Evolutionary conservation across 768 basidiomycete species (phyloP).

Genomic region (Russula olivacea): DNA sequence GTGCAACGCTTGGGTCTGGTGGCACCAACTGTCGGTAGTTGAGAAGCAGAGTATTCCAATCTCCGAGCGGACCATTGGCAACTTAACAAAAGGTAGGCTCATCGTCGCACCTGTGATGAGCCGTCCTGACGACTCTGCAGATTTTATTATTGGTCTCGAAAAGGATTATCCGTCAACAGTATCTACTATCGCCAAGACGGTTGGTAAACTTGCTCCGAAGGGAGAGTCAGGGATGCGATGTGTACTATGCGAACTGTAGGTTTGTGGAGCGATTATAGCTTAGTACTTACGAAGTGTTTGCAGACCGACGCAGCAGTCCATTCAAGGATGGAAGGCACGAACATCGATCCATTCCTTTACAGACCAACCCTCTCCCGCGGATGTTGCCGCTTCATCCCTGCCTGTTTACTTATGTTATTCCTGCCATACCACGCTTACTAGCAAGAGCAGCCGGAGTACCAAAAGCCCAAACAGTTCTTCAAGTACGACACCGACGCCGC

Average conservation of each 20-base stretch:
- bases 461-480: constrained; percentile 25
- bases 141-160: constrained; percentile 76
- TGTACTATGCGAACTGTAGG: constrained; percentile 59
- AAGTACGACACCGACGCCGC: background rate
- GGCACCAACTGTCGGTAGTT: constrained; percentile 50
- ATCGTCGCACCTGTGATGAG: background rate
- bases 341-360: constrained; percentile 64
- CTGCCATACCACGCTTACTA: constrained; percentile 56
- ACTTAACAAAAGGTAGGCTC: constrained; percentile 59
- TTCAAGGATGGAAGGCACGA: constrained; percentile 67
- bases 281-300: background rate
- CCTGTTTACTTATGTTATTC: constrained; percentile 51
- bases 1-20: constrained; percentile 73
- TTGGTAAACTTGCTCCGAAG: constrained; percentile 70
- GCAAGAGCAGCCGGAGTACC: constrained; percentile 44
- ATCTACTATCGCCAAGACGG: constrained; percentile 75
- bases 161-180: constrained; percentile 83
- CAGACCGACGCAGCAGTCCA: constrained; percentile 58
- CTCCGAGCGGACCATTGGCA: constrained; percentile 53
- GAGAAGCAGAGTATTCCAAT: constrained; percentile 43
- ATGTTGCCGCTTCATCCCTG: constrained; percentile 29
- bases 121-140: constrained; percentile 33
- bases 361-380: constrained; percentile 15
- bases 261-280: background rate
- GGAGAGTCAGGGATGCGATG: constrained; percentile 45